Percentiles rank a stretch among this genome's conserved stretches.
Evolutionary conservation across 768 basidiomycete species (phyloP).

Genomic region (Kondoa malvinella): DNA sequence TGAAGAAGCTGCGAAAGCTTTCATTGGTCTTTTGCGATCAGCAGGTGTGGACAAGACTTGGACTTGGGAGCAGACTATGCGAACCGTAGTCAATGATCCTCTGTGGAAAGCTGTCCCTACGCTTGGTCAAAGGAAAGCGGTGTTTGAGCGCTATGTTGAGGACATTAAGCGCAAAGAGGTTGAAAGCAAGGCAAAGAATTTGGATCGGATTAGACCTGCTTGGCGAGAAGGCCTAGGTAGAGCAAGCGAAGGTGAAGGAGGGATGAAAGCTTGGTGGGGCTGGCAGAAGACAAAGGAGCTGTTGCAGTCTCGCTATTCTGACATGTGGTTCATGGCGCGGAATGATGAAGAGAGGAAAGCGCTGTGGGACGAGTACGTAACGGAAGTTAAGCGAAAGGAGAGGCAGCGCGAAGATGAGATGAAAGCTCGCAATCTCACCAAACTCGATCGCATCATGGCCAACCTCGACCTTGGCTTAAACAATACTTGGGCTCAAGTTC

Average conservation of each 20-base stretch:
- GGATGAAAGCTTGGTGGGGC: constrained; percentile 27
- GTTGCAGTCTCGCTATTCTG: constrained; percentile 53
- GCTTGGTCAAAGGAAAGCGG: constrained; percentile 80
- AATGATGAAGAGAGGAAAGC: constrained; percentile 68
- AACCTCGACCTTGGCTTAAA: constrained; percentile 71
- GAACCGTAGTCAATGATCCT: constrained; percentile 94
- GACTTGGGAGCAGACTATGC: constrained; percentile 98
- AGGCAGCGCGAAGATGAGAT: constrained; percentile 45
- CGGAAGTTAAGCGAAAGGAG: constrained; percentile 71
- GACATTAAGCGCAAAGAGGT: constrained; percentile 61
- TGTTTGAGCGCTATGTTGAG: constrained; percentile 84
- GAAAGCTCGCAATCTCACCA: constrained; percentile 50
- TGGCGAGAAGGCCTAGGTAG: constrained; percentile 42
- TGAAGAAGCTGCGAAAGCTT: constrained; percentile 87
- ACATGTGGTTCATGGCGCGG: constrained; percentile 53
- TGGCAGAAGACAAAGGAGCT: constrained; percentile 36
- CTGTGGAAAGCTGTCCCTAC: constrained; percentile 85
- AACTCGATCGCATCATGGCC: constrained; percentile 70
- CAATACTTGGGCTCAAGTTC: constrained; percentile 37
- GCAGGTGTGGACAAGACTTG: constrained; percentile 77
- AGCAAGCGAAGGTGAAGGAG: constrained; percentile 5
- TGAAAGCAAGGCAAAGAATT: constrained; percentile 64
- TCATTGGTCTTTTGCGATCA: constrained; percentile 71
- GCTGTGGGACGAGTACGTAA: constrained; percentile 81
- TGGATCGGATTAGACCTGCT: constrained; percentile 68